Evolutionary conservation across 768 basidiomycete species (phyloP), one percentile per base, ranked within the genome.

Genomic region (Serendipita indica): DNA sequence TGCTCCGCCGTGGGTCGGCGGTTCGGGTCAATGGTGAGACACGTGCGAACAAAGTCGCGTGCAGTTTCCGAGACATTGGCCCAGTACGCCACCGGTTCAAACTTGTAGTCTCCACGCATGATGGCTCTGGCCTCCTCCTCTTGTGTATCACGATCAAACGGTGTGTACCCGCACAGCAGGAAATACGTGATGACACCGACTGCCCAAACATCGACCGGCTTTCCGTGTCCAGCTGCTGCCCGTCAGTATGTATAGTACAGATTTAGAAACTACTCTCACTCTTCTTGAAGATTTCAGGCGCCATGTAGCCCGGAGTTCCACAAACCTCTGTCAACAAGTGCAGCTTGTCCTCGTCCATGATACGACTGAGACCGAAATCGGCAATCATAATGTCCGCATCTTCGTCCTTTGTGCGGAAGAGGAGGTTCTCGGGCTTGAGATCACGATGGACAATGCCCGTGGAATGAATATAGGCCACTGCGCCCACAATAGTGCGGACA

Each of bases 121-220:
- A 98, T 97, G 33, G 94, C 94, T 66, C 94, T 83, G 84, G 92
- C 93, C 72, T 98, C 94, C 63, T 82, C 80, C 65, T 80, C 79
- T 66, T 86, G 86, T 2, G 78, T 82, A 60, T 97, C 93, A 25
- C 90, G 82, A 69, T 98, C 93, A 68, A 99, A 99, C 0, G 96
- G 96, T 3, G 96, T 99, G 74, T 98, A 93, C 2, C 81, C 83
- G 57, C 83, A 83, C 27, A 97, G 83, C 2, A 97, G 74, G 83
- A 96, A 96, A 72, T 97, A 97, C 12, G 94, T 88, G 70, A 99
- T 93, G 52, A 99, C 94, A 35, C 94, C 94, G 81, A 98, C 93
- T 0, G 94, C 92, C 93, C 91, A 93, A 58, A 94, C 72, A 65
- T 94, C 94, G 16, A 96, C 93, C 6, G 93, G 92, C 72, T 89